Evolutionary conservation across 306 rosid species (phyloP).

Genomic region (barrel medic (Medicago truncatula)): DNA sequence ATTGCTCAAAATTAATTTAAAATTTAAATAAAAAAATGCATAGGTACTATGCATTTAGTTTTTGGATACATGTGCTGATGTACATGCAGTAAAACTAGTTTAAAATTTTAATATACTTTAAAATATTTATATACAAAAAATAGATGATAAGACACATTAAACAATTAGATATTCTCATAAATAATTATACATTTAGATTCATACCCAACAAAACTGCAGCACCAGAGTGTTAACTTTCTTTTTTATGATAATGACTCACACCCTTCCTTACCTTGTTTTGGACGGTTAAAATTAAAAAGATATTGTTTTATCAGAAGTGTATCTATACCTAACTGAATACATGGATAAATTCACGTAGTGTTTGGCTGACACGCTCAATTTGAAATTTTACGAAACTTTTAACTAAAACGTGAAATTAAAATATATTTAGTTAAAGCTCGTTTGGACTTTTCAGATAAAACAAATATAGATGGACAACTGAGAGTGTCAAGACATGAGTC

Average conservation of each 20-base stretch:
- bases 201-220: no score
- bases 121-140: no score
- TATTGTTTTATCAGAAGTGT: neutral
- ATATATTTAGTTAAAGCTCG: neutral
- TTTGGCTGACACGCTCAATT: slow-evolving; percentile 23
- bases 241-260: neutral
- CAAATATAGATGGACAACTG: neutral
- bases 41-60: no score
- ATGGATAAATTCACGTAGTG: neutral
- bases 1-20: no score
- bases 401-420: neutral
- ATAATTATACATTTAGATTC: no score
- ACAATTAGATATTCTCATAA: no score
- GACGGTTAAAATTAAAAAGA: neutral
- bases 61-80: no score
- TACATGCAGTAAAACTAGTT: no score
- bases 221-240: no score
- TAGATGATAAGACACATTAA: no score
- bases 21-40: no score
- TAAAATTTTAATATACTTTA: no score
- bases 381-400: neutral
- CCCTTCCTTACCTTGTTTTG: neutral
- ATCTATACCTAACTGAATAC: neutral
- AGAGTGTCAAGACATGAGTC: neutral
- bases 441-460: neutral